Evolutionary conservation across 805 yeast species (phyloP).

Genomic region (Ogataea naganishii): DNA sequence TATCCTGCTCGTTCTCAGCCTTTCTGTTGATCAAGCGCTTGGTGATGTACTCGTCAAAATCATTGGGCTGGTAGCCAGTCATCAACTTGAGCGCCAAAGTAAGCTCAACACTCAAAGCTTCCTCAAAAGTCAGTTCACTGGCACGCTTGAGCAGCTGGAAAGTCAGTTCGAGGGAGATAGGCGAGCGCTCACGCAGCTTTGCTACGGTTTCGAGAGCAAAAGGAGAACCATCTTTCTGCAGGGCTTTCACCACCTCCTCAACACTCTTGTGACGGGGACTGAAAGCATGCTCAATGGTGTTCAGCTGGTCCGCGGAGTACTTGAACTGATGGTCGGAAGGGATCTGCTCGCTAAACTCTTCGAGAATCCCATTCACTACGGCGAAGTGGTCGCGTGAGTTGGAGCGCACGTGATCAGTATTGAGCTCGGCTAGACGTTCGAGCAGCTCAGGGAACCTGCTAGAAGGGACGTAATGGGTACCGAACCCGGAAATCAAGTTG

Average conservation of each 20-base stretch:
- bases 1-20: constrained; percentile 17
- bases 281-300: constrained; percentile 64
- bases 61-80: constrained; percentile 35
- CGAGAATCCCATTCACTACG: constrained; percentile 63
- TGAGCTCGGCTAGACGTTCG: constrained; percentile 56
- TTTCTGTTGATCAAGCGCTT: constrained; percentile 44
- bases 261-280: constrained; percentile 32
- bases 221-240: constrained; percentile 45
- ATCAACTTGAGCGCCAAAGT: constrained; percentile 70
- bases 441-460: constrained; percentile 53
- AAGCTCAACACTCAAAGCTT: constrained; percentile 67
- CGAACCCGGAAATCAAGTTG: constrained; percentile 74
- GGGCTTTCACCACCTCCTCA: constrained; percentile 46
- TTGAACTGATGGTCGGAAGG: constrained; percentile 58
- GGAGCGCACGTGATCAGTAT: constrained; percentile 17
- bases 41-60: constrained; percentile 42
- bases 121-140: constrained; percentile 43
- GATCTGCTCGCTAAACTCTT: constrained; percentile 65
- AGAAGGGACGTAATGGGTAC: constrained; percentile 81
- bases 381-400: constrained; percentile 23
- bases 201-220: constrained; percentile 57
- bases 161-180: constrained; percentile 69
- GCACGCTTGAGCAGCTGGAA: constrained; percentile 61
- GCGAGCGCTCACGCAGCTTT: constrained; percentile 59
- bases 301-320: constrained; percentile 45